phyloP scores from a whole-genome alignment of 768 basidiomycete species.

The Thelephora ganbajun region DNA sequence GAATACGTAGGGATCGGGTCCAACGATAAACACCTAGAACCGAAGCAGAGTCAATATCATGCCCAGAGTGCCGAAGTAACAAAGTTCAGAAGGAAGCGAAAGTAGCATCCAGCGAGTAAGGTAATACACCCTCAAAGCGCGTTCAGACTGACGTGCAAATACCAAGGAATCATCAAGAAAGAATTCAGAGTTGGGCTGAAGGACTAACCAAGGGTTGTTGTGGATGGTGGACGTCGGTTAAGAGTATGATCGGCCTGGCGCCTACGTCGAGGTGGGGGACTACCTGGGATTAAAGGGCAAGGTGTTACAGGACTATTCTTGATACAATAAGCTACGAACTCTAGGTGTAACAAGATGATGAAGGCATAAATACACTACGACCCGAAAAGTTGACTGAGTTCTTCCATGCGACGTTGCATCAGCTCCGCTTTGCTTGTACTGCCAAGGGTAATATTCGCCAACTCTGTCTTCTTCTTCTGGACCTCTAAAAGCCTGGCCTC shows the following conservation, averaged over 20 bases:
- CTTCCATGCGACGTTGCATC: conserved; percentile 76
- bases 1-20: neutral
- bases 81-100: neutral
- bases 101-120: conserved; percentile 6
- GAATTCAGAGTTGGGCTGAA: no score
- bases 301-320: no score
- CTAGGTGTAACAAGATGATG: no score
- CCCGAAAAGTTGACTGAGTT: conserved; percentile 66
- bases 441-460: conserved; percentile 90
- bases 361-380: conserved; percentile 9
- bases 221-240: no score
- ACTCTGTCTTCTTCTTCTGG: conserved; percentile 85
- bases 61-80: neutral
- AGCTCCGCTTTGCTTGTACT: conserved; percentile 82
- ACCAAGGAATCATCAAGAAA: conserved; percentile 8
- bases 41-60: neutral
- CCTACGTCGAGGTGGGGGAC: no score
- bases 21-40: neutral
- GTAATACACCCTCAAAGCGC: neutral
- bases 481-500: conserved; percentile 88
- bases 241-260: no score
- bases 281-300: no score
- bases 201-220: no score
- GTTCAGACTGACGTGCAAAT: conserved; percentile 37
- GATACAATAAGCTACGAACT: no score